phyloP scores from a whole-genome alignment of 768 basidiomycete species.

The Suillus tomentosus region DNA sequence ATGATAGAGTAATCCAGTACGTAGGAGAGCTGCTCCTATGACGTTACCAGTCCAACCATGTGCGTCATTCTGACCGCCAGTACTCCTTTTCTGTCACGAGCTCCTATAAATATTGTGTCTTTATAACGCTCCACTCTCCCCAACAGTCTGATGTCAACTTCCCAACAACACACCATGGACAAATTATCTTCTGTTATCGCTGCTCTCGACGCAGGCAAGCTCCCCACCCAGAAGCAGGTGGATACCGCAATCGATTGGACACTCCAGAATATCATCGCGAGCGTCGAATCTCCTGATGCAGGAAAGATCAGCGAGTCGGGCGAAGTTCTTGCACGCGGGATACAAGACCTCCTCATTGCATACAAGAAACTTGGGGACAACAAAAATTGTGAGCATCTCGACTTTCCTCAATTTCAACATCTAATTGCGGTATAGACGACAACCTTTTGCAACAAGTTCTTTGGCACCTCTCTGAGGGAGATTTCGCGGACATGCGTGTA shows the following conservation, averaged over 20 bases:
- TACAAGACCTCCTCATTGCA: constrained; percentile 55
- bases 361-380: constrained; percentile 54
- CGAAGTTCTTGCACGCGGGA: constrained; percentile 46
- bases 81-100: background rate
- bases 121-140: background rate
- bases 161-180: constrained; percentile 48
- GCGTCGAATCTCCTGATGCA: constrained; percentile 40
- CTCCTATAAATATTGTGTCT: background rate
- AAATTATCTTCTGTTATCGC: constrained; percentile 61
- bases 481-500: constrained; percentile 43
- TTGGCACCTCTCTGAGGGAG: constrained; percentile 63
- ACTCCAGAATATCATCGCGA: constrained; percentile 49
- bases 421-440: constrained; percentile 46
- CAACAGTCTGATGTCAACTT: background rate
- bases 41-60: too few relatives aligned
- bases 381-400: constrained; percentile 54
- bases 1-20: too few relatives aligned
- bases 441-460: constrained; percentile 65
- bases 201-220: constrained; percentile 70
- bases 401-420: background rate
- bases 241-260: constrained; percentile 56
- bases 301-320: constrained; percentile 59
- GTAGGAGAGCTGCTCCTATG: too few relatives aligned
- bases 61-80: background rate
- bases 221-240: constrained; percentile 63